Base-by-base conservation (phyloP, 192 early-diverging fungal genomes). In the Podila minutissima region DNA sequence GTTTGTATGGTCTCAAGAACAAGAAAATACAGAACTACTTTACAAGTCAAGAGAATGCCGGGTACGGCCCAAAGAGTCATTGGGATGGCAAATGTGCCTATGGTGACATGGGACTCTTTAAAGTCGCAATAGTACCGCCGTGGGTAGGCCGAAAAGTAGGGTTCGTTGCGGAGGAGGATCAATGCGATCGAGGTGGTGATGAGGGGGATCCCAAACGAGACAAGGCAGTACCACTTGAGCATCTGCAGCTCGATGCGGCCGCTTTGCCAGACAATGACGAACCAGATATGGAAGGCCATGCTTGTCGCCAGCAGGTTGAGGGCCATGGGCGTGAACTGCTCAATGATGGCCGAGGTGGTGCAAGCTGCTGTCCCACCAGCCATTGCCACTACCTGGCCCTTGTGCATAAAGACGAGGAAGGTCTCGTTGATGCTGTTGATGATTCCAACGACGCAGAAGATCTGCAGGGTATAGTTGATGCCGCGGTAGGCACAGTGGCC, bases 251-350 rank as follows among this genome's bases (percentile, higher is more conserved):
- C 77, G 0, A 17, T 62, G 10, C 64, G 22, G 12, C 53, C 49
- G 49, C 33, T 53, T 17, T 38, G 37, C 28, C 62, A 24, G 24
- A 73, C 77, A 11, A 73, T 71, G 37, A 81, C 31, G 22, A 35
- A 59, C 76, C 76, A 72, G 32, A 81, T 67, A n/a, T 81, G 66
- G 31, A 81, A 68, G 1, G 65, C 65, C 66, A 81, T 81, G 33
- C 70, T 68, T 3, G 60, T 35, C 2, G 70, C 65, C n/a, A 81
- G 48, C 0, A 67, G 48, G 41, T 17, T 66, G 35, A 81, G 53
- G 0, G 53, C 41, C 2, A 71, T 22, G 2, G 71, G 71, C 0
- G 72, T 20, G 48, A 49, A 67, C 5, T 73, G 77, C 53, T 73
- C 77, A 73, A 81, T 53, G 33, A 73, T 31, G 12, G 66, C 76